phyloP scores from a whole-genome alignment of 257 asterid species.

The Nyctanthes arbortristis region DNA sequence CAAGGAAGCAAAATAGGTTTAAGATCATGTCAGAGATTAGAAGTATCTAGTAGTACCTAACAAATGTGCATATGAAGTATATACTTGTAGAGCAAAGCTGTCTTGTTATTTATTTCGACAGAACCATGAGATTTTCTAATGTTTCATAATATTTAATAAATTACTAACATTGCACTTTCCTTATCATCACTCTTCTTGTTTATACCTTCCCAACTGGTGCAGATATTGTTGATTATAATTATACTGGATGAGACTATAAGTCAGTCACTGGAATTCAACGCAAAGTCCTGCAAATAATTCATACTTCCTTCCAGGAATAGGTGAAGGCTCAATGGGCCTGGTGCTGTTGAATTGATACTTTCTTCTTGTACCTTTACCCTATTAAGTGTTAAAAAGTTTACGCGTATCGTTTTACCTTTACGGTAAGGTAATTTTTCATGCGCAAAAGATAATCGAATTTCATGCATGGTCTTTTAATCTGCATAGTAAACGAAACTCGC shows the following conservation, averaged over 20 bases:
- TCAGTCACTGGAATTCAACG: constrained; percentile 10
- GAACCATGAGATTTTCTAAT: background rate
- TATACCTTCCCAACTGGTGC: constrained; percentile 16
- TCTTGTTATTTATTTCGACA: background rate
- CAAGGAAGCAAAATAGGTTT: background rate
- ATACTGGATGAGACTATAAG: constrained; percentile 1
- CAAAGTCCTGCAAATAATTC: too few relatives aligned
- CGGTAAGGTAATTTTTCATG: too few relatives aligned
- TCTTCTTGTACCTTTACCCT: too few relatives aligned
- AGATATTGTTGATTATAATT: constrained; percentile 20
- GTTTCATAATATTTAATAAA: too few relatives aligned
- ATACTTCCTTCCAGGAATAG: background rate
- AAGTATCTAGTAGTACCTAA: too few relatives aligned
- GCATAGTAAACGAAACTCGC: too few relatives aligned
- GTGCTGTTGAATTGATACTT: too few relatives aligned
- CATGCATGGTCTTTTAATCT: too few relatives aligned
- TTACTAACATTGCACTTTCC: background rate
- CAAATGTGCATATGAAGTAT: background rate
- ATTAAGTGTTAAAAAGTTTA: too few relatives aligned
- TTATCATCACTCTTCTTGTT: background rate
- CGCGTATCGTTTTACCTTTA: too few relatives aligned
- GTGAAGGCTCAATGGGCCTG: background rate
- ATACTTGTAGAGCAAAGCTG: background rate
- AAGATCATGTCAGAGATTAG: too few relatives aligned
- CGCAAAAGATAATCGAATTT: too few relatives aligned